Evolutionary conservation across 805 yeast genomes (phyloP), one percentile per base, ranked within the genome.

Genomic region (Candida corydali): DNA sequence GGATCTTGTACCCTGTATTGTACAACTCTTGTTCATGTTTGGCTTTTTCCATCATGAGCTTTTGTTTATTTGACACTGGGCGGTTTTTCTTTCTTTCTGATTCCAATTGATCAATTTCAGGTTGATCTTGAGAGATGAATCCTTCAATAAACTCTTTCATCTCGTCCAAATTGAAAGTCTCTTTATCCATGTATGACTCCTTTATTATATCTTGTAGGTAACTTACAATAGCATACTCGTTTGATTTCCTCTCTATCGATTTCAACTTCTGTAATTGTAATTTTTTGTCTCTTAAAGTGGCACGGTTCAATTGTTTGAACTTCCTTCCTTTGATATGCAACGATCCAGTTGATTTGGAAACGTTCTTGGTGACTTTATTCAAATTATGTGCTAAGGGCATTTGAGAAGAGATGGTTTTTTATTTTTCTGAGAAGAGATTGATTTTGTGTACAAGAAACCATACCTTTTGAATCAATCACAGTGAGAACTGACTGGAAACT

Each of bases 241-340:
- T 70, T 34, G 76, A 74, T 51, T 75, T 79, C 45, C 76, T 76
- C 40, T 79, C 82, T 22, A 71, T 58, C 47, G 76, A 77, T 34
- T 69, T 70, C 16, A 69, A 57, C 53, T 83, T 85, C 54, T 74
- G 77, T 34, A 69, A 68, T 25, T 69, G 74, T 35, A 91, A 61
- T 55, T 84, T 86, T 34, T 70, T 71, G 44, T 89, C 94, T 58
- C 98, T 75, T 30, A 87, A 62, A 2, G 95, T 78, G n/a, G 97
- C 97, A 44, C 93, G 70, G 38, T 81, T 81, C 35, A 91, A 64
- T 55, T 83, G 86, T 59, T 82, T 82, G 58, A 87, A 83, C 59
- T 88, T 91, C 37, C 96, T 75, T 8, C 97, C 96, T 52, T 81
- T 82, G 16, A 95, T 93, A 55, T 91, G 98, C 47, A 84, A 64